phyloP scores from a whole-genome alignment of 2,329 filamentous ascomycete genomes.

The Cladosporium austrohemisphaericum region DNA sequence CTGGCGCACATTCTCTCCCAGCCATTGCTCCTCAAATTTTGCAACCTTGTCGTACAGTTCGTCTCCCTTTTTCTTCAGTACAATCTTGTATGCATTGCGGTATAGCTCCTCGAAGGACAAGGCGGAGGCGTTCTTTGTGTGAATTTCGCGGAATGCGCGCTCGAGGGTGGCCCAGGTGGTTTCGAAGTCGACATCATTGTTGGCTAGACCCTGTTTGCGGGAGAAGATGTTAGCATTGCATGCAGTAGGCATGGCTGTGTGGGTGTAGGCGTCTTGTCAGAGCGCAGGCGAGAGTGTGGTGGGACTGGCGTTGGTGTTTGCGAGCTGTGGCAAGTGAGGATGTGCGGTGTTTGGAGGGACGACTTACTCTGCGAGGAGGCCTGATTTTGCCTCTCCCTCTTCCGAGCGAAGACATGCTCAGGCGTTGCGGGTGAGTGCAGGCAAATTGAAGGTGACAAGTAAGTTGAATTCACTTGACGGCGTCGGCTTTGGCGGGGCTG shows the following conservation, averaged over 20 bases:
- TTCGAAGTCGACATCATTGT: conserved; percentile 75
- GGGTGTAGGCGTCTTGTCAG: too few relatives aligned
- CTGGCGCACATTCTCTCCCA: conserved; percentile 68
- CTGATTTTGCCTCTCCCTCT: conserved; percentile 61
- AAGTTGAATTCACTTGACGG: conserved; percentile 7
- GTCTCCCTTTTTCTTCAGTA: conserved; percentile 80
- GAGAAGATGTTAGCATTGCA: conserved; percentile 10
- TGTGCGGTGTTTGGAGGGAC: not conserved
- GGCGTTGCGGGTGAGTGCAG: not conserved
- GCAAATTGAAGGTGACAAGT: not conserved
- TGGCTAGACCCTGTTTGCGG: conserved; percentile 51
- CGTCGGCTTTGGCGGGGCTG: conserved; percentile 11
- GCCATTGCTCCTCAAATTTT: conserved; percentile 77
- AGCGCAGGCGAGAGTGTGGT: not conserved
- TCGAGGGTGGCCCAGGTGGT: conserved; percentile 74
- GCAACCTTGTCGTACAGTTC: conserved; percentile 77
- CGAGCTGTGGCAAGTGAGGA: not conserved
- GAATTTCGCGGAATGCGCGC: conserved; percentile 78
- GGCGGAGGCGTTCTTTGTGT: conserved; percentile 82
- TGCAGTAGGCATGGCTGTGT: not conserved
- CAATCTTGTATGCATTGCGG: conserved; percentile 88
- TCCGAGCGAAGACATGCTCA: conserved; percentile 39
- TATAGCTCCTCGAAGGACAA: conserved; percentile 96
- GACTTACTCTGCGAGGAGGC: conserved; percentile 63
- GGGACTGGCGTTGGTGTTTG: not conserved